A percentile compares a stretch with the other conserved stretches of the same genome.
Evolutionary conservation across 176 grass and related monocot species (phyloP).

Genomic region (Avena eriantha): DNA sequence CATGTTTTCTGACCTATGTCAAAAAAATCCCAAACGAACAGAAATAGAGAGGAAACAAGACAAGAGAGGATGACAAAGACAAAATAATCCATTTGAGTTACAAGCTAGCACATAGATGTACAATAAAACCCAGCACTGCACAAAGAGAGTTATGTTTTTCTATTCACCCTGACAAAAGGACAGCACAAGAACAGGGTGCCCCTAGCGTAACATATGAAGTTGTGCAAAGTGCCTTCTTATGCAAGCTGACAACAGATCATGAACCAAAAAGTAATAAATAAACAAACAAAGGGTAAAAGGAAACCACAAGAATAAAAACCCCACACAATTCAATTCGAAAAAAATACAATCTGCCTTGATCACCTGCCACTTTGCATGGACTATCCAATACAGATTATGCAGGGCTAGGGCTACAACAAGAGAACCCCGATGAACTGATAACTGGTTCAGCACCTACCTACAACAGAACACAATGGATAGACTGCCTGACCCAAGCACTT

Average conservation of each 20-base stretch:
- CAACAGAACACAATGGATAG: background rate
- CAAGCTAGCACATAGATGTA: background rate
- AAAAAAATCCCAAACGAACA: background rate
- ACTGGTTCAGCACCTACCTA: background rate
- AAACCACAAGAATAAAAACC: background rate
- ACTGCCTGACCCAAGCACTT: background rate
- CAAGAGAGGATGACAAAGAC: background rate
- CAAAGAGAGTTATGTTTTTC: background rate
- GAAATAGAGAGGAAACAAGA: slow-evolving; percentile 9
- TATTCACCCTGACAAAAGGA: background rate
- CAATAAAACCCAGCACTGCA: background rate
- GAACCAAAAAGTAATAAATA: background rate
- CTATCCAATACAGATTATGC: background rate
- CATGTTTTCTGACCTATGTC: background rate
- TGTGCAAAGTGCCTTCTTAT: background rate
- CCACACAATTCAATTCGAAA: background rate
- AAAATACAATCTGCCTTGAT: background rate
- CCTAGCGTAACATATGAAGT: background rate
- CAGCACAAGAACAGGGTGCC: background rate
- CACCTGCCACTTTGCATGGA: background rate
- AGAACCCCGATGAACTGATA: background rate
- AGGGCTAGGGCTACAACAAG: background rate
- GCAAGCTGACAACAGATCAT: background rate
- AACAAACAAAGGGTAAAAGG: background rate
- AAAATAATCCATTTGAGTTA: background rate